Conservation (phyloP, 1,284 basidiomycete species). For the Tilletiopsis washingtonensis region DNA sequence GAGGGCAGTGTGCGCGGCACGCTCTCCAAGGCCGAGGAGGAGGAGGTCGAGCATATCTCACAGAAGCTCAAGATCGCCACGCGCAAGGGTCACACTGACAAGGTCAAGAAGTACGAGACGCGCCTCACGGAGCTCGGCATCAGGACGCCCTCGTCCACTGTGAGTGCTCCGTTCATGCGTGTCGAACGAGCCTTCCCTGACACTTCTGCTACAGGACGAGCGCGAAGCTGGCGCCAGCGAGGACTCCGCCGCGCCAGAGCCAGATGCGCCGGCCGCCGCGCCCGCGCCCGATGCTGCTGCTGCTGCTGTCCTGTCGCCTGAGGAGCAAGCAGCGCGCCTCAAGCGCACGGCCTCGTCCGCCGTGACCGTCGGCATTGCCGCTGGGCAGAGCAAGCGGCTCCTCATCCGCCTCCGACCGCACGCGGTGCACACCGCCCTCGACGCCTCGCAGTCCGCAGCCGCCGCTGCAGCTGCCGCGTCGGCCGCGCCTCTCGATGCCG, state of each 20-base stretch:
- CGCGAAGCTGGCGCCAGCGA: neutral
- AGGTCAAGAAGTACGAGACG: slow-evolving; percentile 52
- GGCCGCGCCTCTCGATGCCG: slow-evolving; percentile 5
- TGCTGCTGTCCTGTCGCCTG: neutral
- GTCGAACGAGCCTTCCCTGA: neutral
- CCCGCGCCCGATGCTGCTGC: neutral
- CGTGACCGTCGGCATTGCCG: slow-evolving; percentile 31
- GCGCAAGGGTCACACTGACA: slow-evolving; percentile 52
- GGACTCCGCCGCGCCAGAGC: too few relatives aligned
- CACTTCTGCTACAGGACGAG: neutral
- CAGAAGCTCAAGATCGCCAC: slow-evolving; percentile 54
- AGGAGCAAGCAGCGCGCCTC: slow-evolving; percentile 8
- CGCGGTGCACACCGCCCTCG: slow-evolving; percentile 9
- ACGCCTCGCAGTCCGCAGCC: neutral
- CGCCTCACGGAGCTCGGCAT: slow-evolving; percentile 50
- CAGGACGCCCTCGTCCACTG: slow-evolving; percentile 15
- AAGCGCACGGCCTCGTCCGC: slow-evolving; percentile 23
- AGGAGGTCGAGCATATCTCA: slow-evolving; percentile 52
- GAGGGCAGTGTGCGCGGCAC: slow-evolving; percentile 17
- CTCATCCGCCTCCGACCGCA: slow-evolving; percentile 33
- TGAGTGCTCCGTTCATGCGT: neutral
- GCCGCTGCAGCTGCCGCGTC: neutral
- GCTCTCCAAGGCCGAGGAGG: slow-evolving; percentile 52
- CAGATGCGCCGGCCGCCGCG: neutral
- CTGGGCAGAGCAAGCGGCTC: slow-evolving; percentile 35